Percentiles rank a stretch among this genome's conserved stretches.
Evolutionary conservation across 352 stramenopile genomes (phyloP).

Genomic region (Saprolegnia diclina): DNA sequence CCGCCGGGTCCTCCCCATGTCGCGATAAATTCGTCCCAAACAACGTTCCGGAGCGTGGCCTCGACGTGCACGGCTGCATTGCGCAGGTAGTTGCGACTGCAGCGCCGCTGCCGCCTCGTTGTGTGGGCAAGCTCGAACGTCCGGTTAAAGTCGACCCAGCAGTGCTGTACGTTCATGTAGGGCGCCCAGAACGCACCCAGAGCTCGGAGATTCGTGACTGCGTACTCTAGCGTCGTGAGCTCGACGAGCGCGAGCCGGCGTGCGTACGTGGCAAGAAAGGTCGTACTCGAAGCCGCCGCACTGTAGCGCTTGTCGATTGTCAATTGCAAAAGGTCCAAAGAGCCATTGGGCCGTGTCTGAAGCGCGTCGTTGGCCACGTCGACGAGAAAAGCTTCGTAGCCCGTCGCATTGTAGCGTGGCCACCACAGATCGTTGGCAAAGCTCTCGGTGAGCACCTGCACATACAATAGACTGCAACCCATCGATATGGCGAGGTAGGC

Average conservation of each 20-base stretch:
- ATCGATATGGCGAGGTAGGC: not conserved
- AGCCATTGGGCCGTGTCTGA: not conserved
- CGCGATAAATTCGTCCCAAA: slow-evolving; percentile 9
- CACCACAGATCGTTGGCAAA: slow-evolving; percentile 21
- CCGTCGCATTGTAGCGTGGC: not conserved
- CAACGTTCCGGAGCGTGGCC: not conserved
- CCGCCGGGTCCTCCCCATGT: not conserved
- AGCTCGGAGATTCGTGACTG: not conserved
- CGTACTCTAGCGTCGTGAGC: not conserved
- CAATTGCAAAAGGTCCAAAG: not conserved
- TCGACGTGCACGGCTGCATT: slow-evolving; percentile 8
- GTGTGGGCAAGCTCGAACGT: slow-evolving; percentile 17
- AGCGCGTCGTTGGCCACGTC: slow-evolving; percentile 12
- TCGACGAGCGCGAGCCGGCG: not conserved
- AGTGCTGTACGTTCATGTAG: not conserved
- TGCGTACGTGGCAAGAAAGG: not conserved
- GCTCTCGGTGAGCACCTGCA: not conserved
- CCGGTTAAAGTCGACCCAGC: slow-evolving; percentile 17
- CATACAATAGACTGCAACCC: not conserved
- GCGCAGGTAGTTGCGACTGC: not conserved
- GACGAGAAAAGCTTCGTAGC: slow-evolving; percentile 8
- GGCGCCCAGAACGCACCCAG: not conserved
- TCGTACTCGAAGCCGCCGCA: not conserved
- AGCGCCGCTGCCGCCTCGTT: not conserved
- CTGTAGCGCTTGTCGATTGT: not conserved